Evolutionary conservation across 2,329 filamentous ascomycete species (phyloP).

Genomic region (Pyricularia pennisetigena): DNA sequence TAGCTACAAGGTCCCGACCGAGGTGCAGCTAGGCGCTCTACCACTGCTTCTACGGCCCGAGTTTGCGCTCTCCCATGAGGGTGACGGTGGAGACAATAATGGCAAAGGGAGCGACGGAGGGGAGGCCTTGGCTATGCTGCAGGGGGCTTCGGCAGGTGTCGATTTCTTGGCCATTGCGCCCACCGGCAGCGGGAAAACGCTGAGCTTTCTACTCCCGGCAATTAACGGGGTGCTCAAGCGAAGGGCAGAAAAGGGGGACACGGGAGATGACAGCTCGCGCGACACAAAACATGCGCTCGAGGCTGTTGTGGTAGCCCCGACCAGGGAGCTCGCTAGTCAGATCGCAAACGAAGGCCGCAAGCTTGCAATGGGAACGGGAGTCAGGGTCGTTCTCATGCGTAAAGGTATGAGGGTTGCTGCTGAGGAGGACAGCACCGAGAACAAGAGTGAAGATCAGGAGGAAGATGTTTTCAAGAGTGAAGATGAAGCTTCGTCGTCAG

Average conservation of each 20-base stretch:
- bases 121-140: neutral
- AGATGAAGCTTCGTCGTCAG: conserved; percentile 9
- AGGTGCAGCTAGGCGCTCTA: conserved; percentile 82
- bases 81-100: conserved; percentile 9
- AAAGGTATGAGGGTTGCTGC: conserved; percentile 68
- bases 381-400: conserved; percentile 72
- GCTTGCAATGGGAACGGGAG: conserved; percentile 57
- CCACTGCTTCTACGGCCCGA: conserved; percentile 62
- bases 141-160: conserved; percentile 27
- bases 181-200: conserved; percentile 92
- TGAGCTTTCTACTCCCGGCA: conserved; percentile 83
- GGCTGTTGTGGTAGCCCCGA: conserved; percentile 66
- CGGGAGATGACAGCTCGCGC: conserved; percentile 5
- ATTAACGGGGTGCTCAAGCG: conserved; percentile 64
- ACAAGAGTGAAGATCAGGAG: conserved; percentile 17
- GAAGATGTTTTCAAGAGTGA: conserved; percentile 20
- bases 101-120: neutral
- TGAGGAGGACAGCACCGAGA: conserved; percentile 18
- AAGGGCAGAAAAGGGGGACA: conserved; percentile 25
- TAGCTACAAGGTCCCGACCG: conserved; percentile 79
- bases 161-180: conserved; percentile 86
- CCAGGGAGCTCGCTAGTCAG: conserved; percentile 67
- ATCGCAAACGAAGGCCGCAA: conserved; percentile 84
- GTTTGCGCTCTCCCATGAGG: conserved; percentile 32
- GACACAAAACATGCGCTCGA: conserved; percentile 38